Conservation (phyloP, 2,329 filamentous ascomycete species). For the Metarhizium sp. region DNA sequence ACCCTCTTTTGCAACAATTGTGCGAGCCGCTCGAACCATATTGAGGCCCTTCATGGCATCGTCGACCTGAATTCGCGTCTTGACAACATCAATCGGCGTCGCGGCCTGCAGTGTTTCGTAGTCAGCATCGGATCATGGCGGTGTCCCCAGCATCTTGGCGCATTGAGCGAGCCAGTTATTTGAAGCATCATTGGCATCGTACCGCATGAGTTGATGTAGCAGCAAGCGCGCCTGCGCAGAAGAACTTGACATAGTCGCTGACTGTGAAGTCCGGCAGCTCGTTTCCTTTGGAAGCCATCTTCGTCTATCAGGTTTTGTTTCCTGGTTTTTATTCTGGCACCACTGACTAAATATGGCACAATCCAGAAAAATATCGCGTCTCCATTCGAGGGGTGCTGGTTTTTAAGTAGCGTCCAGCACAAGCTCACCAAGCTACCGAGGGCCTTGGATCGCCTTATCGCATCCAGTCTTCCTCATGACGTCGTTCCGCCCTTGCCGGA, state of each 20-base stretch:
- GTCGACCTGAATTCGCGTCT: conserved; percentile 87
- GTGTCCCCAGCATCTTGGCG: neutral
- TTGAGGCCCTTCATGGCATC: conserved; percentile 76
- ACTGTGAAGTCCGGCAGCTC: conserved; percentile 30
- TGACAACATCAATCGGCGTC: conserved; percentile 60
- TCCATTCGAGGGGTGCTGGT: neutral
- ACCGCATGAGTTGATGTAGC: conserved; percentile 43
- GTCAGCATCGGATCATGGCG: neutral
- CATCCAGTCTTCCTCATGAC: conserved; percentile 6
- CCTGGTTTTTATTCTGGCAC: no score
- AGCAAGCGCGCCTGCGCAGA: conserved; percentile 41
- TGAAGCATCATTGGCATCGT: conserved; percentile 13
- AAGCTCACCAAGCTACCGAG: neutral
- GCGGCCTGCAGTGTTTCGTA: conserved; percentile 29
- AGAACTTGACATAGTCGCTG: conserved; percentile 42
- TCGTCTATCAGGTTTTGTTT: no score
- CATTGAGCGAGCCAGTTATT: neutral
- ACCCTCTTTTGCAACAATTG: conserved; percentile 72
- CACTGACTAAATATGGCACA: neutral
- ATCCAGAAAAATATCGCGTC: neutral
- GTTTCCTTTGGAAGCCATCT: conserved; percentile 16
- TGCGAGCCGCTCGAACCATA: conserved; percentile 68
- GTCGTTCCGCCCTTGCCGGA: conserved; percentile 8
- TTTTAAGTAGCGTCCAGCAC: neutral
- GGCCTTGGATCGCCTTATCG: neutral